Percentiles rank a stretch among this genome's conserved stretches.
phyloP scores from a whole-genome alignment of 257 asterid species.

The Solanum chiquidenum region DNA sequence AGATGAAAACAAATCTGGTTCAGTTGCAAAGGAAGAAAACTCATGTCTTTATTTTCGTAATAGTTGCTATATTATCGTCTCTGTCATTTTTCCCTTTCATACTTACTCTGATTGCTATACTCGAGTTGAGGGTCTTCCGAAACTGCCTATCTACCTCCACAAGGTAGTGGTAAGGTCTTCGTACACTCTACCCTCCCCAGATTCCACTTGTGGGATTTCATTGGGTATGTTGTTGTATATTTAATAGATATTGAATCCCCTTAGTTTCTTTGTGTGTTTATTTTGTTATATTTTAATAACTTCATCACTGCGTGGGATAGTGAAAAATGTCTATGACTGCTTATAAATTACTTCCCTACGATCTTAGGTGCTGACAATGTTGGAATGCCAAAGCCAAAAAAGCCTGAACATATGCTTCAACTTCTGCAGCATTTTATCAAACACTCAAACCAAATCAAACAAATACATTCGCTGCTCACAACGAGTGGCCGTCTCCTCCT shows the following conservation, averaged over 20 bases:
- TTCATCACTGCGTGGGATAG: background rate
- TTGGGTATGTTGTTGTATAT: background rate
- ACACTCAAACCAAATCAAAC: background rate
- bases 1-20: background rate
- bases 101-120: background rate
- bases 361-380: background rate
- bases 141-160: background rate
- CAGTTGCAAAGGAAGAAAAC: background rate
- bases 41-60: background rate
- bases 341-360: background rate
- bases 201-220: background rate
- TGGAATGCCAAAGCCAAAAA: slow-evolving; percentile 1
- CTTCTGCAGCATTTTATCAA: slow-evolving; percentile 20
- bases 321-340: background rate
- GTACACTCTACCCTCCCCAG: background rate
- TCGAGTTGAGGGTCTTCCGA: background rate
- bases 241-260: background rate
- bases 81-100: background rate
- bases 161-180: background rate
- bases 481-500: slow-evolving; percentile 47
- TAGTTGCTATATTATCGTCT: background rate
- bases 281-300: background rate
- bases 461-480: slow-evolving; percentile 7
- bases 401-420: slow-evolving; percentile 31
- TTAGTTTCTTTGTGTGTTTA: background rate